Evolutionary conservation across 306 rosid genomes (phyloP).

Genomic region (Quercus cerris): DNA sequence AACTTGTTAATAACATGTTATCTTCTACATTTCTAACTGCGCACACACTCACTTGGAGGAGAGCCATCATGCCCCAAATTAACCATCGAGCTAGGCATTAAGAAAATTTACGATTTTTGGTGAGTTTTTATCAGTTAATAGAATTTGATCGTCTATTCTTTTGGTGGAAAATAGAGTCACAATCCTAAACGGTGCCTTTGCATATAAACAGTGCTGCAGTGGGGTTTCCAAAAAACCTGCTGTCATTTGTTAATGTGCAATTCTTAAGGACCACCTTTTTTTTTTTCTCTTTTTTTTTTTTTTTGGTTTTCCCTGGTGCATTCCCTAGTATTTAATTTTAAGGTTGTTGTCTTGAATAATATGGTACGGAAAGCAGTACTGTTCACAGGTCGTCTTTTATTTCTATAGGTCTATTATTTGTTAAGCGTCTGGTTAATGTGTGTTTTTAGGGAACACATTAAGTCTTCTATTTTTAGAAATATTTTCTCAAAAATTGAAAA

Average conservation of each 20-base stretch:
- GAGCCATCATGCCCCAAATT: not conserved
- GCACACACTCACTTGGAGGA: not conserved
- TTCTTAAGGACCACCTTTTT: not conserved
- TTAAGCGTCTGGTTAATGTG: too few relatives aligned
- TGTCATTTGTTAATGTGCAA: not conserved
- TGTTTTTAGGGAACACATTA: too few relatives aligned
- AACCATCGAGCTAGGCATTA: not conserved
- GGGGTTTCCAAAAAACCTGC: not conserved
- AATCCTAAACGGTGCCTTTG: not conserved
- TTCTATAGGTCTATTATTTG: not conserved
- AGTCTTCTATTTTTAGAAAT: too few relatives aligned
- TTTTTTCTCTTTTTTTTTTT: not conserved
- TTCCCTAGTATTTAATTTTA: not conserved
- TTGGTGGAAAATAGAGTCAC: not conserved
- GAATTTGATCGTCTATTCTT: not conserved
- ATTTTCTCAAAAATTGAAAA: too few relatives aligned
- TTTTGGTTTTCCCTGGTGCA: not conserved
- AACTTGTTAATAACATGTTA: not conserved
- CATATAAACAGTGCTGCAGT: not conserved
- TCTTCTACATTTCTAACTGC: not conserved
- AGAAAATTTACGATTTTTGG: not conserved
- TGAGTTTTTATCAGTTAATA: not conserved
- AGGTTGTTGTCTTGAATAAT: too few relatives aligned
- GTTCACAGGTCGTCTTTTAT: too few relatives aligned
- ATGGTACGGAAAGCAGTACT: too few relatives aligned